Conservation (phyloP, 2,329 filamentous ascomycete genomes). For the Chalaropsis thielavioides region DNA sequence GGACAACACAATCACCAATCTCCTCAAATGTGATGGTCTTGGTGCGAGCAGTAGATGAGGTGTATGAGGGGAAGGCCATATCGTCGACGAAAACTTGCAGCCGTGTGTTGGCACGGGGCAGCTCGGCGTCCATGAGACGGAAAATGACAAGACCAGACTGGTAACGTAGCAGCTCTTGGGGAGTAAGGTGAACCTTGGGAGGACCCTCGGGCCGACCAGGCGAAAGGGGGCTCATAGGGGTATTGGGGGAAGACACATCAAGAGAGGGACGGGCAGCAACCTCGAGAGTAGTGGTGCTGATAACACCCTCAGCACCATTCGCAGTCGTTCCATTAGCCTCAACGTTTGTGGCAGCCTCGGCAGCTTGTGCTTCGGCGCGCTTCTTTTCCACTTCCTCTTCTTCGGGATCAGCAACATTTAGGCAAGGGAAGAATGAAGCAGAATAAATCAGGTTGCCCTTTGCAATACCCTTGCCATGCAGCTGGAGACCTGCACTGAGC, state of each 20-base stretch:
- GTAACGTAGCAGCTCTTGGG: constrained; percentile 69
- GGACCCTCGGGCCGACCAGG: constrained; percentile 32
- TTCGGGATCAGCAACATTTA: constrained; percentile 79
- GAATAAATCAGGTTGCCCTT: constrained; percentile 78
- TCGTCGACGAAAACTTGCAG: constrained; percentile 90
- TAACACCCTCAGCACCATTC: constrained; percentile 12
- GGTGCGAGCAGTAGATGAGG: constrained; percentile 58
- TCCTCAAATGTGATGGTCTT: constrained; percentile 68
- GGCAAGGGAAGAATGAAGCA: constrained; percentile 75
- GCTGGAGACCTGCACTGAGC: constrained; percentile 52
- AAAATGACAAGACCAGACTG: constrained; percentile 91
- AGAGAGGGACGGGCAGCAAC: constrained; percentile 13
- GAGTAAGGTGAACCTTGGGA: constrained; percentile 63
- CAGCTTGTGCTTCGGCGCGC: constrained; percentile 28
- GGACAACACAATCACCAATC: constrained; percentile 87
- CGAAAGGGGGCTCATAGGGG: constrained; percentile 28
- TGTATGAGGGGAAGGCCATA: constrained; percentile 80
- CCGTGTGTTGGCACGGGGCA: constrained; percentile 60
- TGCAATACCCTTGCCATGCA: constrained; percentile 55
- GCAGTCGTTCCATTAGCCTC: constrained; percentile 17
- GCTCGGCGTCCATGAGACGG: constrained; percentile 78
- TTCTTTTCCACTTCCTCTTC: constrained; percentile 54
- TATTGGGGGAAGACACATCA: constrained; percentile 19
- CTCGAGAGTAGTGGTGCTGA: constrained; percentile 21
- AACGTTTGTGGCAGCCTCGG: constrained; percentile 23